These are phyloP conservation scores for Penstemon barbatus DNA, from an alignment of 257 asterid genomes.

Conservation along the genomic window DNA sequence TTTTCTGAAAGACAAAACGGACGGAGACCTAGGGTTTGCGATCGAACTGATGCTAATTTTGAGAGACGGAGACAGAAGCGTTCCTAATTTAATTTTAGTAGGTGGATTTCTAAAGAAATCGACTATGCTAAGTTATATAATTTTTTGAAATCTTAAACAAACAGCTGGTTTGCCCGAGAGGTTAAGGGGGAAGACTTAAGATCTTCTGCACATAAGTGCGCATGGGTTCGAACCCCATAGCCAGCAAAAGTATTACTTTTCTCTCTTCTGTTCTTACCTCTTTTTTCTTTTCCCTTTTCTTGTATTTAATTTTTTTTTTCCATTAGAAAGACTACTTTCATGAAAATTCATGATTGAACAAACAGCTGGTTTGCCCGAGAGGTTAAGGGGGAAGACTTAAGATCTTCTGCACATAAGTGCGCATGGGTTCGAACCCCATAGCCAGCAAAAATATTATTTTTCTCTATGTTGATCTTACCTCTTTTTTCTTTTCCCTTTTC, in stretches of 20 bases:
- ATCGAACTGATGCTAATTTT: too few species aligned
- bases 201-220: conserved; percentile 84
- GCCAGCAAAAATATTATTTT: conserved; percentile 48
- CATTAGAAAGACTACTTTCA: too few species aligned
- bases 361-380: conserved; percentile 88
- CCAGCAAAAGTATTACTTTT: conserved; percentile 44
- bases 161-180: conserved; percentile 93
- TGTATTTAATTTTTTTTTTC: too few species aligned
- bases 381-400: conserved; percentile 96
- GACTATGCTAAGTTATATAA: too few species aligned
- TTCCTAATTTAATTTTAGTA: too few species aligned
- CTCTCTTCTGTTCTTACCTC: too few species aligned
- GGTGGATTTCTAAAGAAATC: too few species aligned
- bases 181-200: conserved; percentile 96
- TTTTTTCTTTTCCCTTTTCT: neutral
- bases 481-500: too few species aligned
- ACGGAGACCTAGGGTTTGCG: conserved; percentile 29
- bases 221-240: conserved; percentile 97
- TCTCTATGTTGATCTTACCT: too few species aligned
- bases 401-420: conserved; percentile 85
- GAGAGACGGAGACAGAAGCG: too few species aligned
- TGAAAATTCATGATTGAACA: neutral
- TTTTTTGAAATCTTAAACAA: neutral
- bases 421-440: conserved; percentile 97
- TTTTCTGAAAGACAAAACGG: too few species aligned